Evolutionary conservation across 2,329 filamentous ascomycete species (phyloP).

Genomic region (Stagonosporopsis chrysanthemi): DNA sequence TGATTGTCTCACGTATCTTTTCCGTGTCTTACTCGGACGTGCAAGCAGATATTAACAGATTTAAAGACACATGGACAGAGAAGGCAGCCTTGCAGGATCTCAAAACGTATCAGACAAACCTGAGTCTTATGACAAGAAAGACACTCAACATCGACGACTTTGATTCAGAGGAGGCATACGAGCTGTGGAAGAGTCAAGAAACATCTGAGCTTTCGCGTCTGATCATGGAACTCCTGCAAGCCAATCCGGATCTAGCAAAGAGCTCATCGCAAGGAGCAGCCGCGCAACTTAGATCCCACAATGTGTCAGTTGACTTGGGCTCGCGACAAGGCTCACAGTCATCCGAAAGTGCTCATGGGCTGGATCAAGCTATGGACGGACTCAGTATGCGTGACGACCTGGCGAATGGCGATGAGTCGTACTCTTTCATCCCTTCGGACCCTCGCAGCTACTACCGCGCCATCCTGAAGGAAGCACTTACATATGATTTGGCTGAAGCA

Average conservation of each 20-base stretch:
- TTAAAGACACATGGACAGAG: slow-evolving; percentile 86
- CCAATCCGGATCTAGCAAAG: slow-evolving; percentile 84
- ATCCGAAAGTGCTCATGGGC: slow-evolving; percentile 58
- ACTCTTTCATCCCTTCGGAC: slow-evolving; percentile 89
- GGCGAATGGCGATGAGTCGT: slow-evolving; percentile 67
- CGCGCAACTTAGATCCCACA: slow-evolving; percentile 62
- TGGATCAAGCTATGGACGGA: slow-evolving; percentile 73
- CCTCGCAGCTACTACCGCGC: slow-evolving; percentile 83
- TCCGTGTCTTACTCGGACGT: slow-evolving; percentile 78
- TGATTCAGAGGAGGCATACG: slow-evolving; percentile 85
- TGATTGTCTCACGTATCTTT: slow-evolving; percentile 86
- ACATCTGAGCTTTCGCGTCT: slow-evolving; percentile 86
- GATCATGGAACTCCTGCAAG: slow-evolving; percentile 88
- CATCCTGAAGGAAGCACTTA: slow-evolving; percentile 78
- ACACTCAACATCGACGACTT: slow-evolving; percentile 87
- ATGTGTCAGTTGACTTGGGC: slow-evolving; percentile 50
- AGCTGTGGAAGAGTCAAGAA: slow-evolving; percentile 91
- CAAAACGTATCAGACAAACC: slow-evolving; percentile 89
- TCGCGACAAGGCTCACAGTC: slow-evolving; percentile 56
- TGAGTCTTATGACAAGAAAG: slow-evolving; percentile 79
- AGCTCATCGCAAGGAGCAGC: slow-evolving; percentile 68
- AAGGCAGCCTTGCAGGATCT: slow-evolving; percentile 89
- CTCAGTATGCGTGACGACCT: slow-evolving; percentile 66
- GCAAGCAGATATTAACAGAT: slow-evolving; percentile 84
- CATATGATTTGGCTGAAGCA: slow-evolving; percentile 65